phyloP scores from a whole-genome alignment of 2,329 filamentous ascomycete species.

The Diplocarpon rosae region DNA sequence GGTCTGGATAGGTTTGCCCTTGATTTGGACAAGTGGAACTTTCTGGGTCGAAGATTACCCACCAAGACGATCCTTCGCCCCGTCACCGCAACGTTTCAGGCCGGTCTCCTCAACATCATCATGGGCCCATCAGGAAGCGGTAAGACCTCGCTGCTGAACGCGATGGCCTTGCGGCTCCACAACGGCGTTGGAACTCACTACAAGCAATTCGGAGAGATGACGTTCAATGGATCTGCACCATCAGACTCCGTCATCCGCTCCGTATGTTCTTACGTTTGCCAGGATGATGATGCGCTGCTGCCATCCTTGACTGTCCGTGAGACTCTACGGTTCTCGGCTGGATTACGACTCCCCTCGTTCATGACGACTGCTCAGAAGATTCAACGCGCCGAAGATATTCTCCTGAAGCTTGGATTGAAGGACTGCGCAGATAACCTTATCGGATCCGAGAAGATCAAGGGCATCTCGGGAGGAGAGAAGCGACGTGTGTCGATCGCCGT shows the following conservation, averaged over 20 bases:
- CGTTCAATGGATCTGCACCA: slow-evolving; percentile 59
- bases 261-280: slow-evolving; percentile 66
- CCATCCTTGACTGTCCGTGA: slow-evolving; percentile 67
- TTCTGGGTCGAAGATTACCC: slow-evolving; percentile 39
- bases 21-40: slow-evolving; percentile 48
- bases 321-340: slow-evolving; percentile 60
- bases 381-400: slow-evolving; percentile 56
- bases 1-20: slow-evolving; percentile 53
- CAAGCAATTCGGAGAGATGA: slow-evolving; percentile 47
- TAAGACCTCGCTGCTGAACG: slow-evolving; percentile 64
- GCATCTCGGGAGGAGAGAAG: slow-evolving; percentile 72
- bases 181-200: slow-evolving; percentile 53
- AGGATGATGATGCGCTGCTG: slow-evolving; percentile 66
- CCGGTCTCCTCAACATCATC: slow-evolving; percentile 62
- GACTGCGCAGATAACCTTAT: slow-evolving; percentile 68
- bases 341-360: slow-evolving; percentile 57
- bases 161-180: slow-evolving; percentile 57
- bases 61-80: slow-evolving; percentile 54
- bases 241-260: slow-evolving; percentile 59
- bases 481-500: slow-evolving; percentile 67
- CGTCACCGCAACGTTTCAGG: slow-evolving; percentile 53
- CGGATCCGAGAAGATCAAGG: slow-evolving; percentile 61
- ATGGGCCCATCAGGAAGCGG: slow-evolving; percentile 73
- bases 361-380: slow-evolving; percentile 60
- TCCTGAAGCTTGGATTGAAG: slow-evolving; percentile 66